Evolutionary conservation across 2,329 filamentous ascomycete species (phyloP).

Genomic region (Penicillium brasilianum): DNA sequence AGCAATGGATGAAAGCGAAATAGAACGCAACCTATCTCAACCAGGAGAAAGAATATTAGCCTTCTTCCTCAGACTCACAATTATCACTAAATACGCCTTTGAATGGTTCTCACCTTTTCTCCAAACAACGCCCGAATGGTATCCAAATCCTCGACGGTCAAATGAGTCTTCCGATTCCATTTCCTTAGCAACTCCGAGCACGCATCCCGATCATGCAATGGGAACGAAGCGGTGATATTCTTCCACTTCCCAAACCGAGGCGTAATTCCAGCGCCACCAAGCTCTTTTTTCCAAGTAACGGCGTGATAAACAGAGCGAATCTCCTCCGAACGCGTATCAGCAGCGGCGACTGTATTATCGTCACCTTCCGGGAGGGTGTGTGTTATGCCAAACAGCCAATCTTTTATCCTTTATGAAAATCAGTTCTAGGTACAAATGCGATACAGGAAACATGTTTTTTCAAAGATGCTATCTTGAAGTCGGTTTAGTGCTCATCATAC

Average conservation of each 20-base stretch:
- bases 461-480: neutral
- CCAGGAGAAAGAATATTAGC: neutral
- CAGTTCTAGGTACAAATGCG: neutral
- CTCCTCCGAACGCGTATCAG: slow-evolving; percentile 85
- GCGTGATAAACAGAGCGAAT: slow-evolving; percentile 86
- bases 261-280: slow-evolving; percentile 80
- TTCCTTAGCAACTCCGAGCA: slow-evolving; percentile 77
- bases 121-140: slow-evolving; percentile 78
- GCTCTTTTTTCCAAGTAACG: slow-evolving; percentile 72
- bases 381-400: slow-evolving; percentile 91
- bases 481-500: slow-evolving; percentile 43
- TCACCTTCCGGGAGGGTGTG: slow-evolving; percentile 76
- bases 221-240: slow-evolving; percentile 76
- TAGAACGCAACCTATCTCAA: slow-evolving; percentile 77
- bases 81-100: neutral
- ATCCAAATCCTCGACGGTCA: slow-evolving; percentile 69
- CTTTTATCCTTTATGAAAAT: slow-evolving; percentile 69
- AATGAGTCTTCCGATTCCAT: slow-evolving; percentile 70
- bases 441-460: neutral
- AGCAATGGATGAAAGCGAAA: slow-evolving; percentile 90
- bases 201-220: slow-evolving; percentile 76
- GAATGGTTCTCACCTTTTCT: slow-evolving; percentile 60
- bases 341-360: slow-evolving; percentile 72
- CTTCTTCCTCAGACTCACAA: neutral
- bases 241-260: slow-evolving; percentile 73